Conservation (phyloP, 1,284 basidiomycete species). For the Xerocomus minutiporus region DNA sequence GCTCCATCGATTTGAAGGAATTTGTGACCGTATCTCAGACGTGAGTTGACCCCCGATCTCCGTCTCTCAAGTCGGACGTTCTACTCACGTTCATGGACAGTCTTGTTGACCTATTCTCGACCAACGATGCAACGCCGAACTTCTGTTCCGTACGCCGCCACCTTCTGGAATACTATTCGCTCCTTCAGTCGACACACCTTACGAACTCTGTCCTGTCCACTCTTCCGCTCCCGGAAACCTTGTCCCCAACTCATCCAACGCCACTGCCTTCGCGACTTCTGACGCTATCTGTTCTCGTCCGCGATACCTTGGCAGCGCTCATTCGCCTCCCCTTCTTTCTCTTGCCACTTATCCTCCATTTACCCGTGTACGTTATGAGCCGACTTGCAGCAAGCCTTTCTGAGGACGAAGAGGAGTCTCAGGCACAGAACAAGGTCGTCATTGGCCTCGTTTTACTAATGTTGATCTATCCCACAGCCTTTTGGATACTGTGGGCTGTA, state of each 20-base stretch:
- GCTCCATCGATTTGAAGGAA: conserved; percentile 70
- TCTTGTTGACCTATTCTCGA: conserved; percentile 80
- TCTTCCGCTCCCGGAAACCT: conserved; percentile 70
- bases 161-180: conserved; percentile 80
- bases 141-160: conserved; percentile 60
- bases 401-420: conserved; percentile 86
- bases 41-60: conserved; percentile 41
- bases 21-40: conserved; percentile 86
- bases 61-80: conserved; percentile 17
- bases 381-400: conserved; percentile 69
- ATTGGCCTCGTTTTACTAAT: conserved; percentile 74
- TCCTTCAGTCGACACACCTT: conserved; percentile 77
- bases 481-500: conserved; percentile 77
- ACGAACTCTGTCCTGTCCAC: conserved; percentile 79
- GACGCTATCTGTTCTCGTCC: conserved; percentile 73
- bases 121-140: conserved; percentile 56
- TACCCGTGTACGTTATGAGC: conserved; percentile 80
- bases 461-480: conserved; percentile 75
- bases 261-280: conserved; percentile 77
- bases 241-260: conserved; percentile 71
- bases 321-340: conserved; percentile 83
- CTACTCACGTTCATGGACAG: conserved; percentile 39
- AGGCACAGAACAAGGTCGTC: conserved; percentile 89
- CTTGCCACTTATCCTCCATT: conserved; percentile 76
- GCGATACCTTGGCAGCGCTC: conserved; percentile 68